Evolutionary conservation across 1,284 basidiomycete genomes (phyloP).

Genomic region (Sanghuangporus weigelae): DNA sequence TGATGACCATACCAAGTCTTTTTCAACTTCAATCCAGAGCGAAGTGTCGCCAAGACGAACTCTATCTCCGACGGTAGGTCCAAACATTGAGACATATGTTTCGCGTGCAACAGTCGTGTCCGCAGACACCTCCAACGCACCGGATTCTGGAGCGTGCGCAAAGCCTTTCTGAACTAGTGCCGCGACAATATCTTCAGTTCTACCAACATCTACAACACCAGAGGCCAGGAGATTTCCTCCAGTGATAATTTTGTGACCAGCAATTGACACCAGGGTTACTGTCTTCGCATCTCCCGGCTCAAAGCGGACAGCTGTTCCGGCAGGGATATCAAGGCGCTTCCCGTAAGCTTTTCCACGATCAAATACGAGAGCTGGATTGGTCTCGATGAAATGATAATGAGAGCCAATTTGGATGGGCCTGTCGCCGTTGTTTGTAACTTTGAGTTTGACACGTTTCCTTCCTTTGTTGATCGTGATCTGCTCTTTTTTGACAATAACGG

Average conservation of each 20-base stretch:
- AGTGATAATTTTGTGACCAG: slow-evolving; percentile 64
- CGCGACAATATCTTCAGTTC: slow-evolving; percentile 43
- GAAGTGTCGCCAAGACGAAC: slow-evolving; percentile 86
- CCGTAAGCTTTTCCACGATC: slow-evolving; percentile 81
- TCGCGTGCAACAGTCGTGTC: slow-evolving; percentile 57
- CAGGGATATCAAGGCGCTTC: slow-evolving; percentile 85
- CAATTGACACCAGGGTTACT: slow-evolving; percentile 79
- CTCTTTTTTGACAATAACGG: slow-evolving; percentile 63
- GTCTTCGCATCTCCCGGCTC: slow-evolving; percentile 91
- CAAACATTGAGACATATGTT: slow-evolving; percentile 87
- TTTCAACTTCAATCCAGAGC: slow-evolving; percentile 92
- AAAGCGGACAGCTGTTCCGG: slow-evolving; percentile 94
- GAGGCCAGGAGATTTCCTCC: slow-evolving; percentile 80
- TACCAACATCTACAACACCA: slow-evolving; percentile 42
- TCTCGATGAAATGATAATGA: slow-evolving; percentile 92
- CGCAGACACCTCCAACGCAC: slow-evolving; percentile 39
- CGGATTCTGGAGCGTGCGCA: slow-evolving; percentile 56
- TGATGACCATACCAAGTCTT: slow-evolving; percentile 59
- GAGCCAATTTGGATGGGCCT: slow-evolving; percentile 94
- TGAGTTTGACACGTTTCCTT: slow-evolving; percentile 63
- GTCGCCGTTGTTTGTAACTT: slow-evolving; percentile 91
- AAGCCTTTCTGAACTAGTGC: slow-evolving; percentile 51
- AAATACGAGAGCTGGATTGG: slow-evolving; percentile 79
- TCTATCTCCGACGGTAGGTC: slow-evolving; percentile 89
- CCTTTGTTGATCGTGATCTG: slow-evolving; percentile 74